Percentiles rank a stretch among this genome's conserved stretches.
Conservation (phyloP, 495 filamentous ascomycete species). For the Choiromyces venosus region DNA sequence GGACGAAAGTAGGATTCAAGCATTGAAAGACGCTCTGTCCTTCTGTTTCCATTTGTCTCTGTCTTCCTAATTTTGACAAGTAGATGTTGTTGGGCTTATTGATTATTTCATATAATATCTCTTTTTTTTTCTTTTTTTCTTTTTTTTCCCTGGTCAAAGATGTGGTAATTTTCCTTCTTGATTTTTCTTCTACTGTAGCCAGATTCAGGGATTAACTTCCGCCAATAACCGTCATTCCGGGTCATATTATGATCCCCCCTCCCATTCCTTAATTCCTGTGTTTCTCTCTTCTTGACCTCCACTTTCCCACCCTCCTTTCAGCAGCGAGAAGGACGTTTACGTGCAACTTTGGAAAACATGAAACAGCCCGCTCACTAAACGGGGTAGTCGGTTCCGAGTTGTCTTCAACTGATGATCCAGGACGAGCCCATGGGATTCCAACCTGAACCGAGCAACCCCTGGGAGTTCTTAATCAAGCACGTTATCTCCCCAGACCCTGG, state of each 20-base stretch:
- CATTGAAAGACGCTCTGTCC: conserved; percentile 2
- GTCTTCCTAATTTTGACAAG: conserved; percentile 13
- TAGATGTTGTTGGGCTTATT: background rate
- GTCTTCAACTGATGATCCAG: conserved; percentile 32
- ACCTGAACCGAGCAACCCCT: conserved; percentile 27
- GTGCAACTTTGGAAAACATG: conserved; percentile 33
- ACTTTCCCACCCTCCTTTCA: conserved; percentile 8
- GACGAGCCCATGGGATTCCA: conserved; percentile 30
- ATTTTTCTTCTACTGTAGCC: background rate
- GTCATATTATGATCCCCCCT: conserved; percentile 9
- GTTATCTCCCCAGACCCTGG: conserved; percentile 34
- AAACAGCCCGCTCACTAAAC: conserved; percentile 31
- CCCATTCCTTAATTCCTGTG: background rate
- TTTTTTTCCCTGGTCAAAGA: background rate
- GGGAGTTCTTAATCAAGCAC: conserved; percentile 22
- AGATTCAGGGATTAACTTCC: conserved; percentile 4
- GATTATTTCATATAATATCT: no score
- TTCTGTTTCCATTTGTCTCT: conserved; percentile 2
- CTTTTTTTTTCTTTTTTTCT: background rate
- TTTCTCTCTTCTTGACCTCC: conserved; percentile 23
- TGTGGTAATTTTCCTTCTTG: background rate
- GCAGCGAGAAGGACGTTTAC: conserved; percentile 29
- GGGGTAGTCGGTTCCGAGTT: conserved; percentile 29
- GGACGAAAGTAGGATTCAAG: conserved; percentile 1
- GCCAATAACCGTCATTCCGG: conserved; percentile 31